Evolutionary conservation across 805 yeast genomes (phyloP).

Genomic region (Candida corydali): DNA sequence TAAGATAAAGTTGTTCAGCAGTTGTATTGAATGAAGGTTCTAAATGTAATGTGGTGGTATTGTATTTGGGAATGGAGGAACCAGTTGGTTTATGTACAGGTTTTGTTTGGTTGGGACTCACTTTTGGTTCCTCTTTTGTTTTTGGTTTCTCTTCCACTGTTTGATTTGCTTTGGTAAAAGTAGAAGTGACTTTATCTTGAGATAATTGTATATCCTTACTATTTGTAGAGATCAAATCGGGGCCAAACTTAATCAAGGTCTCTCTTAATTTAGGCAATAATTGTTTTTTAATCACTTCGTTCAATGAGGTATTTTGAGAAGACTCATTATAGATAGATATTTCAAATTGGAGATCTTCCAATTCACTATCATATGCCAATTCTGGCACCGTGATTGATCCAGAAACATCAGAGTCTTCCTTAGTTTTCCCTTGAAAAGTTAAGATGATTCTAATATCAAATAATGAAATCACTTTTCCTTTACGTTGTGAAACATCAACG

Average conservation of each 20-base stretch:
- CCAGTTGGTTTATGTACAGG: slow-evolving; percentile 17
- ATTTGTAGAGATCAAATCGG: slow-evolving; percentile 67
- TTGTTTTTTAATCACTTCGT: slow-evolving; percentile 43
- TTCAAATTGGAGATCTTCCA: slow-evolving; percentile 81
- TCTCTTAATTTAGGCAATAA: slow-evolving; percentile 70
- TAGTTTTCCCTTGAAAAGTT: slow-evolving; percentile 46
- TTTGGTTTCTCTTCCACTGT: slow-evolving; percentile 3
- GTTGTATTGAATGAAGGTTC: slow-evolving; percentile 82
- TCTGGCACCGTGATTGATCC: slow-evolving; percentile 89
- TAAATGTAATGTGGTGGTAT: slow-evolving; percentile 74
- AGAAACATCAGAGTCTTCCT: slow-evolving; percentile 36
- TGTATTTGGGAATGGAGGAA: slow-evolving; percentile 76
- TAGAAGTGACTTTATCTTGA: slow-evolving; percentile 33
- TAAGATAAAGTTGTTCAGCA: slow-evolving; percentile 77
- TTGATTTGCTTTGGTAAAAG: slow-evolving; percentile 42
- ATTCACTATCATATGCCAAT: slow-evolving; percentile 86
- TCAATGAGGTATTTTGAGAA: slow-evolving; percentile 46
- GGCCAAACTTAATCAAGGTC: slow-evolving; percentile 62
- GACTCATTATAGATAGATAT: slow-evolving; percentile 59
- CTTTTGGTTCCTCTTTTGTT: slow-evolving; percentile 5
- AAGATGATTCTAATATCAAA: slow-evolving; percentile 75
- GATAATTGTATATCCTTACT: slow-evolving; percentile 87
- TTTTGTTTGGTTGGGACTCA: slow-evolving; percentile 5
- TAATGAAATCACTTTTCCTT: slow-evolving; percentile 90
- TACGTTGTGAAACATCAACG: slow-evolving; percentile 94